Base-by-base conservation (phyloP, 805 yeast species). In the Starmerella vaccinii region DNA sequence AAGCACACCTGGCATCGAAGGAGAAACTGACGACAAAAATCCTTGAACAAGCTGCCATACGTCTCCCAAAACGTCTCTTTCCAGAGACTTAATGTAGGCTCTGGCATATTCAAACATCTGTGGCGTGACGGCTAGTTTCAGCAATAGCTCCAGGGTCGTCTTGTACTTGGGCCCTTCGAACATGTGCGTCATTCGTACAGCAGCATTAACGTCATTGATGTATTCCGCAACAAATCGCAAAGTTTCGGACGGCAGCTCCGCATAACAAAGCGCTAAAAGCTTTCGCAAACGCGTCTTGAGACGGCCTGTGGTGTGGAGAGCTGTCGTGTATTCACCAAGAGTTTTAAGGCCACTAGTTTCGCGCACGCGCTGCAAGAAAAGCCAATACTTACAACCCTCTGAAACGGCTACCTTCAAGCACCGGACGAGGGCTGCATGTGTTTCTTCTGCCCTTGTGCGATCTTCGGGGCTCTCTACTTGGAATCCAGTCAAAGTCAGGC, bases 41-140 rank as follows among this genome's bases (percentile, higher is more conserved):
- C 64, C 63, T 23, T 77, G 67, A 30, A 81, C 68, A 21, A 74
- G 76, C 9, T 65, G 64, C 81, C 88, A 90, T 18, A 88, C 74
- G 51, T 90, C 97, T 52, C 83, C 88, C 45, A 87, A 69, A 0
- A 85, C 78, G 58, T 87, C 95, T 54, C 74, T 75, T 56, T 84
- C 95, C 35, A 89, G 68, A 0, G 88, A 74, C 5, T 67, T 67
- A 21, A 82, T 68, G 63, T 90, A 92, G 0, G 67, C 69, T 7
- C 78, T 71, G 51, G 88, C 64, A 61, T 84, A 84, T 7, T 42
- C 42, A 27, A 60, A 58, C 51, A 50, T 43, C 16, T 13, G 15
- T 9, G 35, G 35, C 24, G 43, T 45, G 12, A 30, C 19, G 4
- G 49, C 58, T n/a, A 54, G 22, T 23, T 40, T 44, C 45, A 41